phyloP scores from a whole-genome alignment of 1,139 yeast species.

The Torulaspora pretoriensis region DNA sequence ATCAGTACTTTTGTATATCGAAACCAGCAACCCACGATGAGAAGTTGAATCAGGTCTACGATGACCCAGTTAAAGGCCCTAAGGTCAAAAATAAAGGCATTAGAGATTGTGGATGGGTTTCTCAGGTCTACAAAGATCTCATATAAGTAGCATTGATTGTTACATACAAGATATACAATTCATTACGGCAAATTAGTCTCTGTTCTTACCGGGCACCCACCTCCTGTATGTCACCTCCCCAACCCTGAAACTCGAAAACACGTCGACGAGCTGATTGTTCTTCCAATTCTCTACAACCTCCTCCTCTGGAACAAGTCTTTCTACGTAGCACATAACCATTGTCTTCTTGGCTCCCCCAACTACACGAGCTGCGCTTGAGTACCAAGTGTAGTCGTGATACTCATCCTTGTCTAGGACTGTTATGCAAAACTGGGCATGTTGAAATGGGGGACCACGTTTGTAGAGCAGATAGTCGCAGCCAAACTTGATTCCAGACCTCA shows the following conservation, averaged over 20 bases:
- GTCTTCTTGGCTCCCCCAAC: constrained; percentile 84
- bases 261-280: constrained; percentile 30
- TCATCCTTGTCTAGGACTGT: constrained; percentile 47
- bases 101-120: constrained; percentile 78
- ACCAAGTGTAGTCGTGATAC: constrained; percentile 33
- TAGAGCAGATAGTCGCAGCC: constrained; percentile 80
- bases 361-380: constrained; percentile 66
- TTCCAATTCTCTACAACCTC: constrained; percentile 30
- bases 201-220: constrained; percentile 80
- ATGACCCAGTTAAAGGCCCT: constrained; percentile 50
- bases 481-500: constrained; percentile 83
- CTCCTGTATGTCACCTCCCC: constrained; percentile 67
- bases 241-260: constrained; percentile 44
- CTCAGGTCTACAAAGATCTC: constrained; percentile 48
- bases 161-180: background rate
- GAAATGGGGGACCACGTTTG: constrained; percentile 89
- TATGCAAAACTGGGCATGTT: constrained; percentile 84
- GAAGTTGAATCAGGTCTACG: constrained; percentile 40
- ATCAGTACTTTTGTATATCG: constrained; percentile 69
- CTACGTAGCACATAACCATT: constrained; percentile 64
- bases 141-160: constrained; percentile 22
- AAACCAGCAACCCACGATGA: constrained; percentile 55
- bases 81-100: constrained; percentile 50
- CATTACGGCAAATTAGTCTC: constrained; percentile 46
- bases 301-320: constrained; percentile 42